Conservation (phyloP, 345 rosid species). For the Camelina neglecta region DNA sequence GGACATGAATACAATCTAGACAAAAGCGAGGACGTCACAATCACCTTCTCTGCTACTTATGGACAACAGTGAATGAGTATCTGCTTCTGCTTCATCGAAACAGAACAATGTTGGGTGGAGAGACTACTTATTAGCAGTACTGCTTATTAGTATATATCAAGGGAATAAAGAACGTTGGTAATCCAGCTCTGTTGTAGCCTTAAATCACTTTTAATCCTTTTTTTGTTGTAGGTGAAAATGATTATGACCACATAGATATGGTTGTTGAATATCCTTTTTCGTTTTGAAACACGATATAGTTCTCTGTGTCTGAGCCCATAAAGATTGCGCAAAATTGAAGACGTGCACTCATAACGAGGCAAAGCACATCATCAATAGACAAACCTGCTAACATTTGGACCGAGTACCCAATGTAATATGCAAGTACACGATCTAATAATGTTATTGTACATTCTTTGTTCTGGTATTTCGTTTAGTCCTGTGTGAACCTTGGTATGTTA, state of each 20-base stretch:
- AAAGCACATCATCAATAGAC: background rate
- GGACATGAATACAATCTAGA: constrained; percentile 27
- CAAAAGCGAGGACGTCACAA: background rate
- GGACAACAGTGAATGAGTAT: background rate
- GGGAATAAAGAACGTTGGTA: background rate
- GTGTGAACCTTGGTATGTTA: background rate
- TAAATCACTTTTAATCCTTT: background rate
- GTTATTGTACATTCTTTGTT: background rate
- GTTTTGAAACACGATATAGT: background rate
- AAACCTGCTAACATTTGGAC: background rate
- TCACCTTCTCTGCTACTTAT: constrained; percentile 9
- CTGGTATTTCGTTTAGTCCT: background rate
- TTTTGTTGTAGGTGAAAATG: background rate
- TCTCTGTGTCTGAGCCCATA: background rate
- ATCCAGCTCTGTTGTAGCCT: background rate
- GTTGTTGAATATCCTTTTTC: background rate
- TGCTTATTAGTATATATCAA: background rate
- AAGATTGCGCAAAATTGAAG: background rate
- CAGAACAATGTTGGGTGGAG: constrained; percentile 11
- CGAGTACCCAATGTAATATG: background rate
- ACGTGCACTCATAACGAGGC: background rate
- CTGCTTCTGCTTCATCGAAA: background rate
- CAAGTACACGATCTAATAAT: background rate
- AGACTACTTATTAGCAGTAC: background rate
- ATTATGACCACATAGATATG: background rate